Evolutionary conservation across 2,329 filamentous ascomycete species (phyloP).

Genomic region (Mariannaea sp.): DNA sequence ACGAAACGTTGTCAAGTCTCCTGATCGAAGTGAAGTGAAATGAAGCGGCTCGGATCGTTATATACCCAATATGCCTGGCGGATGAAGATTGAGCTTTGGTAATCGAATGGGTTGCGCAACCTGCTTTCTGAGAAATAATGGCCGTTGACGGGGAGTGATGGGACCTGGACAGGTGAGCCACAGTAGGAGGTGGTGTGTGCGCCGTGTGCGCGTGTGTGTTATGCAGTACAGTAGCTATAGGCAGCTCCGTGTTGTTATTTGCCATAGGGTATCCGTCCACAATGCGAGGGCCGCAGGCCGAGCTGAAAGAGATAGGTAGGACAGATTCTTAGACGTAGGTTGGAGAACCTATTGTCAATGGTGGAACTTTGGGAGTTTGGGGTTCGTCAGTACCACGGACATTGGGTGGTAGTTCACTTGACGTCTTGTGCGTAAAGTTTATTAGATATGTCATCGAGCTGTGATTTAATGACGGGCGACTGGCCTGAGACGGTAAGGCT

Average conservation of each 20-base stretch:
- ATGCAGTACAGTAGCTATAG: conserved; percentile 13
- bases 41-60: neutral
- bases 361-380: conserved; percentile 2
- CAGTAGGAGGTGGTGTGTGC: conserved; percentile 9
- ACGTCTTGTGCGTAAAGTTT: conserved; percentile 23
- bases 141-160: conserved; percentile 6
- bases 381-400: conserved; percentile 11
- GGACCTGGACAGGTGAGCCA: conserved; percentile 12
- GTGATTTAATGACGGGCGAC: conserved; percentile 18
- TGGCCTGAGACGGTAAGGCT: conserved; percentile 20
- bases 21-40: too few relatives aligned
- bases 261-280: too few relatives aligned
- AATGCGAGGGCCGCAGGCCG: neutral
- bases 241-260: neutral
- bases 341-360: neutral
- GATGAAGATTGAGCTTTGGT: neutral
- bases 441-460: conserved; percentile 14
- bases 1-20: neutral
- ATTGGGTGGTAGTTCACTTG: conserved; percentile 32
- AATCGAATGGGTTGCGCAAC: conserved; percentile 8
- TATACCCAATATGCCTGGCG: neutral
- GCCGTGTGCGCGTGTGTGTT: too few relatives aligned
- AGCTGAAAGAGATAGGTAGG: neutral
- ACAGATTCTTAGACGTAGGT: neutral
- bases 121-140: too few relatives aligned